Evolutionary conservation across 192 early-diverging fungal species (phyloP), one percentile per base, ranked within the genome.

Genomic region (Geranomyces michiganensis): DNA sequence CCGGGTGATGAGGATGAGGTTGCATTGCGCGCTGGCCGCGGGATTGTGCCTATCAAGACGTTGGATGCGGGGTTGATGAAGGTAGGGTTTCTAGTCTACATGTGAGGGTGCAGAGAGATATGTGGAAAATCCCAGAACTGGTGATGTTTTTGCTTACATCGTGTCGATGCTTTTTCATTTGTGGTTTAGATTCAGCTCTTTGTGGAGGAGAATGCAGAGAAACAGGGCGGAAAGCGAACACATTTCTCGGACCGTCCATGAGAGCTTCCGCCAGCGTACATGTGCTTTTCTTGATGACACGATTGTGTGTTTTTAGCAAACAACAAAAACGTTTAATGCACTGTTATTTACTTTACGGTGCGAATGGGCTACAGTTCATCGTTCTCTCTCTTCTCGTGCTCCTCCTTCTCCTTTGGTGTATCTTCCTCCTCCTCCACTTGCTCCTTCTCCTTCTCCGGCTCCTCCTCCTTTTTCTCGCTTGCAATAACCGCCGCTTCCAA

Each of bases 31-130:
- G 24, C 68, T 24, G 61, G 67, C n/a, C n/a, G 45, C 31, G 17
- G 27, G 0, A 49, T 81, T 1, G 53, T 72, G 10, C 79, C 79
- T 4, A 41, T 81, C 26, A 81, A 77, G 41, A 68, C 65, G 22
- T 65, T 81, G 69, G 76, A 81, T 48, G 73, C 76, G 0, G 79
- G 79, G 6, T 27, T 78, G 22, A 41, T 81, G 0, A 77, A 75
- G 75, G 60, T 80, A 44, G 41, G 66, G 48, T 4, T 8, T 27
- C 10, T 2, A 17, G 31, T 9, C 12, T 29, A 29, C 5, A 29
- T 19, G 8, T 8, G 58, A 53, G 24, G 24, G n/a, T 53, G 51
- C 4, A 4, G 10, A 41, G 10, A 53, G 4, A 7, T 53, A n/a
- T 58, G 30, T 41, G n/a, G n/a, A n/a, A n/a, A n/a, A n/a, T n/a